Conservation (phyloP, 2,329 filamentous ascomycete genomes). For the Onygena corvina region DNA sequence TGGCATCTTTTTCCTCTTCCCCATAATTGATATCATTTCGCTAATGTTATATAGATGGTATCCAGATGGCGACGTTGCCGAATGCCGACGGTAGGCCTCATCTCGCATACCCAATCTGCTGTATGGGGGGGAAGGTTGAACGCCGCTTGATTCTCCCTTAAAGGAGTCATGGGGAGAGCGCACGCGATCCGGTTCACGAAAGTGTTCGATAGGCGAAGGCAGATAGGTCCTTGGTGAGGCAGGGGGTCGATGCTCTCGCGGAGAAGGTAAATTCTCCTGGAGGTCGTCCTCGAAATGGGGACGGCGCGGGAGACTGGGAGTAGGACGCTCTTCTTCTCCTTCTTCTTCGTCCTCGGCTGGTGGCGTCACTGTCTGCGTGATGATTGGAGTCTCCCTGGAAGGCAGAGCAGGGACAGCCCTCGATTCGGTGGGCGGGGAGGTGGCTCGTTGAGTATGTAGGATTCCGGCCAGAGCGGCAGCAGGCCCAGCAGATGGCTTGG, state of each 20-base stretch:
- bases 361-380: conserved; percentile 45
- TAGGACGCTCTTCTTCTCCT: conserved; percentile 37
- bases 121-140: conserved; percentile 45
- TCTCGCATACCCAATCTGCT: conserved; percentile 37
- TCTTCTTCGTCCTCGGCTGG: conserved; percentile 59
- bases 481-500: conserved; percentile 38
- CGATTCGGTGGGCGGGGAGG: conserved; percentile 21
- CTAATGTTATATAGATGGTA: conserved; percentile 96
- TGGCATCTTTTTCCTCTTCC: conserved; percentile 95
- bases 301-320: conserved; percentile 52
- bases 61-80: conserved; percentile 53
- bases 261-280: conserved; percentile 44
- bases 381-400: conserved; percentile 30
- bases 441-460: conserved; percentile 31
- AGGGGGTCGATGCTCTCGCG: conserved; percentile 35
- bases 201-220: conserved; percentile 42
- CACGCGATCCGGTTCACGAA: conserved; percentile 7
- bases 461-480: conserved; percentile 47
- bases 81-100: conserved; percentile 36
- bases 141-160: conserved; percentile 32
- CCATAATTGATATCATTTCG: conserved; percentile 94
- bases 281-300: conserved; percentile 53
- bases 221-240: conserved; percentile 42
- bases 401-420: conserved; percentile 27
- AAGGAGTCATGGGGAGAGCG: conserved; percentile 25